Conservation (phyloP, 805 yeast genomes). For the Blastobotrys robertii region DNA sequence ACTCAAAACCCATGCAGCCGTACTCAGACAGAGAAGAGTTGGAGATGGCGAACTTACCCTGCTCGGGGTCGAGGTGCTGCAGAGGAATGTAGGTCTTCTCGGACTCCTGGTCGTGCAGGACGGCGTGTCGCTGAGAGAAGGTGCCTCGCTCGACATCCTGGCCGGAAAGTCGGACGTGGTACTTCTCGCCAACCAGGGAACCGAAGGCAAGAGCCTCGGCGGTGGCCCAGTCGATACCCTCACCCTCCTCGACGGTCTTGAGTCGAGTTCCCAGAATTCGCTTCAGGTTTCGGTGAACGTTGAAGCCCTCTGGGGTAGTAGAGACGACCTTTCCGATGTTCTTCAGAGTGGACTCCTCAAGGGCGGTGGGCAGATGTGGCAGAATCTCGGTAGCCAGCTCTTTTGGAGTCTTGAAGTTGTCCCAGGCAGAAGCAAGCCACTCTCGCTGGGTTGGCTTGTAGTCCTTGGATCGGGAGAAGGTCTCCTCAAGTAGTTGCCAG, state of each 20-base stretch:
- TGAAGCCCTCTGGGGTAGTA: conserved; percentile 77
- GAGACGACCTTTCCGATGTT: conserved; percentile 72
- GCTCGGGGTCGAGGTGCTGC: conserved; percentile 65
- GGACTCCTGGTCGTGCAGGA: conserved; percentile 87
- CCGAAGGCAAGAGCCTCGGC: conserved; percentile 99
- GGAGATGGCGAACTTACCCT: conserved; percentile 70
- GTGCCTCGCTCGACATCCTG: conserved; percentile 99
- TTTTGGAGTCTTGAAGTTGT: conserved; percentile 94
- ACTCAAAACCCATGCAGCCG: conserved; percentile 99
- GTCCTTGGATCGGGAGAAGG: conserved; percentile 80
- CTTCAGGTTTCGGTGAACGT: conserved; percentile 89
- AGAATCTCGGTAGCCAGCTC: conserved; percentile 91
- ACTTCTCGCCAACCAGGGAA: conserved; percentile 82
- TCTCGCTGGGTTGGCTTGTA: conserved; percentile 87
- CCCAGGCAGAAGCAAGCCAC: conserved; percentile 99
- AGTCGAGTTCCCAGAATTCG: conserved; percentile 84
- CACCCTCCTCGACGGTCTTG: conserved; percentile 80
- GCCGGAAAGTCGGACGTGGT: conserved; percentile 94
- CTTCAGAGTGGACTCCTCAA: conserved; percentile 59
- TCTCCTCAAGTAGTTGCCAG: conserved; percentile 87
- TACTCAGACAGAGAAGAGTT: conserved; percentile 97
- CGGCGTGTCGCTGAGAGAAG: conserved; percentile 98
- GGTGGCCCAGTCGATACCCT: conserved; percentile 97
- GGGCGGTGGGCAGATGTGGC: conserved; percentile 94
- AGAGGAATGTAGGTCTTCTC: conserved; percentile 82